Evolutionary conservation across 495 filamentous ascomycete genomes (phyloP), one percentile per base, ranked within the genome.

Genomic region (Cenococcum geophilum): DNA sequence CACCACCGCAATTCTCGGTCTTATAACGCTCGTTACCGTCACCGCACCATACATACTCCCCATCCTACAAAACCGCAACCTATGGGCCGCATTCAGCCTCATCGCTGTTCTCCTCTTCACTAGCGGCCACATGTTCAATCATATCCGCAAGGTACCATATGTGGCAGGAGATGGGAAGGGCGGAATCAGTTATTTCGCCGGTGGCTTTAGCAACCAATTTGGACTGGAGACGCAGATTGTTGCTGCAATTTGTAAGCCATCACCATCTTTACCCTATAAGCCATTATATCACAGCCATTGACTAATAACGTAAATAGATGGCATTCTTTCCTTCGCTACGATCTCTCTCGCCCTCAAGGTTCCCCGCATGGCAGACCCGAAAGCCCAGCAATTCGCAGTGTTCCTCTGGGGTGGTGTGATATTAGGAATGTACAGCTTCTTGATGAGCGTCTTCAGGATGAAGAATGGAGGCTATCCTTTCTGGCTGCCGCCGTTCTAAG

Each of bases 101-200:
- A 89, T 99, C 65, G 81, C 84, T 8, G 90, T 99, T 60, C 83
- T 99, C 45, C 77, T 99, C 35, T 99, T 99, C 77, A 97, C 89
- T 36, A 91, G 86, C 64, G 93, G 95, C 14, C 91, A 97, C 72
- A 98, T 99, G 93, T 99, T 92, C 81, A 97, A 97, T 75, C 93
- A 97, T 67, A 99, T 99, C 71, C 82, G 93, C 58, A 91, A 91
- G 70, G 91, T 93, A 0, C 92, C 93, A n/a, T 99, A 99, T 70
- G 89, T 97, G 50, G 83, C 85, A 37, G 89, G 86, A 21, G 86
- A 97, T 74, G 90, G 89, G 5, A 82, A 79, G 49, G 95, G 95
- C 8, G 91, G 91, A 1, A 82, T 97, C 43, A 87, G 76, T 70
- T 99, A 97, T 73, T 92, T 97, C 73, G 93, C 95, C 2, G 83